Evolutionary conservation across 306 rosid species (phyloP), one percentile per base, ranked within the genome.

Genomic region (Echinosophora koreensis): DNA sequence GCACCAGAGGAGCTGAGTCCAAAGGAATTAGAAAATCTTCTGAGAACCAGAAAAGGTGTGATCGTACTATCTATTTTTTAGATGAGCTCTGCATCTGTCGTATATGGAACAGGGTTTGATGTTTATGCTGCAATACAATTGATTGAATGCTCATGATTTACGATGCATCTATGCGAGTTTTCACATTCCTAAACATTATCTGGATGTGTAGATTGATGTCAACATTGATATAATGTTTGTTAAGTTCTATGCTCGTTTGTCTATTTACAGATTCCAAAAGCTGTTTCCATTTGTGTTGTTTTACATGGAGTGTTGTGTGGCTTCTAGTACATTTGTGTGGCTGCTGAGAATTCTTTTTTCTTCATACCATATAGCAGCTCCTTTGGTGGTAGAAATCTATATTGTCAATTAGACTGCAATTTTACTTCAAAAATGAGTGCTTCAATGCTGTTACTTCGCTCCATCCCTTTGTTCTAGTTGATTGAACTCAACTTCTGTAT

Each of bases 21-120:
- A 57, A 91, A 89, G 81, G 94, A 90, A 77, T 80, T 90, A 79
- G 91, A 89, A 75, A 91, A 81, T 82, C 94, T 92, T 82, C 70
- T 86, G 49, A 88, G 89, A 88, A 77, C 86, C 72, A 81, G 67
- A 78, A 88, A 80, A 87, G 99, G 99, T 96, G 61, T 58, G 82
- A 59, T 70, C n/a, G 6, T 35, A 34, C 52, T 30, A 35, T 81
- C 46, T 46, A 15, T 67, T 41, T 59, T 83, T 39, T 38, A 6
- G 44, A 46, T 50, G 22, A 58, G 15, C 78, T 71, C 9, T 73
- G 11, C 17, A 16, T 51, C 11, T 58, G 16, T 68, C 60, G 2
- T 75, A 50, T 77, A 73, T 51, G 67, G 27, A 42, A 58, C 44
- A 27, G 66, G 80, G 18, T 57, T 81, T 47, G 16, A 10, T 37